Conservation (phyloP, 345 rosid species). For the Eucalyptus pauciflora region DNA sequence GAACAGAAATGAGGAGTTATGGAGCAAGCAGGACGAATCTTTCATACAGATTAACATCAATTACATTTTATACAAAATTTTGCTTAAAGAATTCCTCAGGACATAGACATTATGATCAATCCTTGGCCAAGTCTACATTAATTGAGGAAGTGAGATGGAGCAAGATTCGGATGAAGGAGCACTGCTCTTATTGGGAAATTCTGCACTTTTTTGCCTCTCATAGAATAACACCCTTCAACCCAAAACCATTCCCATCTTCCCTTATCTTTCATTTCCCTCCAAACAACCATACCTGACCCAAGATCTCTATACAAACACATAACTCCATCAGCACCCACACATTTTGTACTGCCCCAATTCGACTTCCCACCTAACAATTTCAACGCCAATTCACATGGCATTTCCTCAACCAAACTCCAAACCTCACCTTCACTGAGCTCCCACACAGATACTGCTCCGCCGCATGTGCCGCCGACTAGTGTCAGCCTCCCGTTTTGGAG, state of each 20-base stretch:
- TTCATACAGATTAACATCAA: neutral
- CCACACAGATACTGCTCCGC: slow-evolving; percentile 19
- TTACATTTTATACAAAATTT: neutral
- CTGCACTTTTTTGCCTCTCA: slow-evolving; percentile 10
- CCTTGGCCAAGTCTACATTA: neutral
- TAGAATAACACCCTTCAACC: slow-evolving; percentile 25
- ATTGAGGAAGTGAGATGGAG: neutral
- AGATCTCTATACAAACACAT: slow-evolving; percentile 36
- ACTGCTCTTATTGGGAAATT: slow-evolving; percentile 22
- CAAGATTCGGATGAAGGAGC: slow-evolving; percentile 26
- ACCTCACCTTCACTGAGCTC: slow-evolving; percentile 9
- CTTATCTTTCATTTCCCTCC: slow-evolving; percentile 21
- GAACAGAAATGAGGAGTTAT: neutral
- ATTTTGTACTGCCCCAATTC: slow-evolving; percentile 30
- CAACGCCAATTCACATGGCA: slow-evolving; percentile 18
- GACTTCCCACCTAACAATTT: slow-evolving; percentile 12
- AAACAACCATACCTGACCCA: slow-evolving; percentile 37
- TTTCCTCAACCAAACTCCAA: slow-evolving; percentile 22
- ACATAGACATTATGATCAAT: neutral
- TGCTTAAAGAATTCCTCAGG: neutral
- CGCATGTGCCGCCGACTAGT: slow-evolving; percentile 17
- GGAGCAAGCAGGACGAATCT: neutral
- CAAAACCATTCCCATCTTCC: slow-evolving; percentile 38
- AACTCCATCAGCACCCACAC: slow-evolving; percentile 19
- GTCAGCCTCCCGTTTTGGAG: slow-evolving; percentile 10